These are phyloP conservation scores for Agarophyton chilense DNA, from an alignment of 23 red algal genomes.

Conservation along the genomic window DNA sequence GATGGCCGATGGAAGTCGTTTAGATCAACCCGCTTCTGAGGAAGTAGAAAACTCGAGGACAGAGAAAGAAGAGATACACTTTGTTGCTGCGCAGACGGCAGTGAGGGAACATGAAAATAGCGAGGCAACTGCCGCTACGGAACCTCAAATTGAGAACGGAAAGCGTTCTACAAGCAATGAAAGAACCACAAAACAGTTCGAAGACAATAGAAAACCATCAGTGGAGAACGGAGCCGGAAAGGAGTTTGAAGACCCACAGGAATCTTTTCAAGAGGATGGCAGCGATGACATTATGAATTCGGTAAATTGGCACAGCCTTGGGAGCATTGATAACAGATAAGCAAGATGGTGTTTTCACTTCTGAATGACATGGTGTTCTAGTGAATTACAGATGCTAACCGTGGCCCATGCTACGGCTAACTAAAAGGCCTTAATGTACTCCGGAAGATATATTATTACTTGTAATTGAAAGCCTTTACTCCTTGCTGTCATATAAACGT, in stretches of 20 bases:
- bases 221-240: not conserved
- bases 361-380: no score
- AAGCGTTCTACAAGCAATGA: no score
- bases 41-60: not conserved
- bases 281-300: slow-evolving; percentile 8
- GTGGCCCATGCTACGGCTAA: no score
- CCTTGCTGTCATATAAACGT: no score
- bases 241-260: slow-evolving; percentile 5
- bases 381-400: not conserved
- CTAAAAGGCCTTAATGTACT: no score
- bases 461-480: no score
- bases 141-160: not conserved
- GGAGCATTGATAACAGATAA: slow-evolving; percentile 12
- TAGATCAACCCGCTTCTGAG: not conserved
- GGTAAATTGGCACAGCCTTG: slow-evolving; percentile 9
- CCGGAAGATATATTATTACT: no score
- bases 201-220: not conserved
- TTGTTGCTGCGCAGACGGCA: not conserved
- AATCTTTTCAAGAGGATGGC: slow-evolving; percentile 15
- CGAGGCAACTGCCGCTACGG: not conserved
- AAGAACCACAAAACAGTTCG: not conserved
- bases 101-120: not conserved
- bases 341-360: no score
- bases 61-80: not conserved
- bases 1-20: not conserved